Percentiles rank a stretch among this genome's conserved stretches.
These are phyloP conservation scores for Nakazawaea populi DNA, from an alignment of 805 yeast genomes.

Conservation along the genomic window DNA sequence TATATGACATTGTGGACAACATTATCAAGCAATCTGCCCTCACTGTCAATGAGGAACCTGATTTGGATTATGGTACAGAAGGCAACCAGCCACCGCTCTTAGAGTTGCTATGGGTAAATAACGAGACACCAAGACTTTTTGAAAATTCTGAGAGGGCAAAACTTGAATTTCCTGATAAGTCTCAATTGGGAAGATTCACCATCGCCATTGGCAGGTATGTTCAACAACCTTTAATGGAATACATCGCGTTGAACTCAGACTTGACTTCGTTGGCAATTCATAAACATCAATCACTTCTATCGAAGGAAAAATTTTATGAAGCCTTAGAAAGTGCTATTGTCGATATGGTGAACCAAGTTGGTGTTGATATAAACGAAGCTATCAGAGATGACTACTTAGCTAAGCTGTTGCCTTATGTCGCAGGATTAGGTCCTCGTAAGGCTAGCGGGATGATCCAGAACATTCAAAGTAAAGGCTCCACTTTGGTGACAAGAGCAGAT, in stretches of 20 bases:
- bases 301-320: slow-evolving; percentile 54
- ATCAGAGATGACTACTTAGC: slow-evolving; percentile 71
- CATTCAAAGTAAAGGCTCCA: slow-evolving; percentile 64
- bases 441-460: slow-evolving; percentile 82
- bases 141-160: slow-evolving; percentile 74
- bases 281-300: slow-evolving; percentile 65
- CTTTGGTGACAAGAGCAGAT: slow-evolving; percentile 65
- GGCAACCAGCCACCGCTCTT: slow-evolving; percentile 46
- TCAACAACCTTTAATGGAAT: slow-evolving; percentile 91
- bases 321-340: slow-evolving; percentile 80
- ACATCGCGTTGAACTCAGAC: slow-evolving; percentile 74
- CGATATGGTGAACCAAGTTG: slow-evolving; percentile 85
- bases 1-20: slow-evolving; percentile 49
- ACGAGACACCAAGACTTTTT: slow-evolving; percentile 87
- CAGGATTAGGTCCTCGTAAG: slow-evolving; percentile 95
- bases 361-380: slow-evolving; percentile 90
- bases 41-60: slow-evolving; percentile 42
- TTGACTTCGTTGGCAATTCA: slow-evolving; percentile 58
- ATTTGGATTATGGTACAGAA: slow-evolving; percentile 23
- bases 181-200: slow-evolving; percentile 76
- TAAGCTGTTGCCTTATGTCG: slow-evolving; percentile 64
- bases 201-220: slow-evolving; percentile 86
- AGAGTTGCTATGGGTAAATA: slow-evolving; percentile 78
- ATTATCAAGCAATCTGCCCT: slow-evolving; percentile 54
- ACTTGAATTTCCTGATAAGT: slow-evolving; percentile 78